phyloP scores from a whole-genome alignment of 768 basidiomycete species.

The Russula griseocarnosa region DNA sequence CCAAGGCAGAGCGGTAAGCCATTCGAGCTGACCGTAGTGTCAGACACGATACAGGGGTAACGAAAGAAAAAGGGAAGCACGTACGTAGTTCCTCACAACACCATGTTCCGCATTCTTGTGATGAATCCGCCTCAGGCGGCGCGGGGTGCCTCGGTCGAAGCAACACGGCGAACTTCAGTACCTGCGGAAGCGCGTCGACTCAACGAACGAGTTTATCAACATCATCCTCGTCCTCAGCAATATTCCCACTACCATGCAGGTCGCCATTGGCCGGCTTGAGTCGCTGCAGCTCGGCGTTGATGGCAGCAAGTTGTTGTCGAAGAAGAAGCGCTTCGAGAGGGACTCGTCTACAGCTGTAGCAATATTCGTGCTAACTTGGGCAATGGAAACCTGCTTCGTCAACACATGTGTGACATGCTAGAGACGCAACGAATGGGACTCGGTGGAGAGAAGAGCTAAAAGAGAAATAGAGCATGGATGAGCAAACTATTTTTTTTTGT shows the following conservation, averaged over 20 bases:
- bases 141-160: conserved; percentile 80
- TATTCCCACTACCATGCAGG: conserved; percentile 1
- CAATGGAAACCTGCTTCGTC: conserved; percentile 69
- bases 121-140: conserved; percentile 80
- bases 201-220: conserved; percentile 68
- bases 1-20: conserved; percentile 87
- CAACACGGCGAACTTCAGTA: conserved; percentile 78
- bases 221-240: conserved; percentile 65
- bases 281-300: conserved; percentile 67
- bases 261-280: conserved; percentile 36
- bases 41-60: not conserved
- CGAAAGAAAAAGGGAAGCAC: conserved; percentile 31
- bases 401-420: conserved; percentile 66
- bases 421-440: conserved; percentile 58
- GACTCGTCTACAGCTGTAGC: conserved; percentile 75
- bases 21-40: conserved; percentile 67
- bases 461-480: not conserved
- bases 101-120: conserved; percentile 87
- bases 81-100: conserved; percentile 77
- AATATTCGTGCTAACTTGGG: conserved; percentile 78
- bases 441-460: conserved; percentile 59
- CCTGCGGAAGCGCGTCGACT: conserved; percentile 70
- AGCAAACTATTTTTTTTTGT: not conserved
- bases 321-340: conserved; percentile 81
- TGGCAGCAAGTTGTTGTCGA: conserved; percentile 76